A percentile compares a stretch with the other conserved stretches of the same genome.
Evolutionary conservation across 805 yeast genomes (phyloP).

Genomic region (Saccharomycopsis oosterbeekiorum): DNA sequence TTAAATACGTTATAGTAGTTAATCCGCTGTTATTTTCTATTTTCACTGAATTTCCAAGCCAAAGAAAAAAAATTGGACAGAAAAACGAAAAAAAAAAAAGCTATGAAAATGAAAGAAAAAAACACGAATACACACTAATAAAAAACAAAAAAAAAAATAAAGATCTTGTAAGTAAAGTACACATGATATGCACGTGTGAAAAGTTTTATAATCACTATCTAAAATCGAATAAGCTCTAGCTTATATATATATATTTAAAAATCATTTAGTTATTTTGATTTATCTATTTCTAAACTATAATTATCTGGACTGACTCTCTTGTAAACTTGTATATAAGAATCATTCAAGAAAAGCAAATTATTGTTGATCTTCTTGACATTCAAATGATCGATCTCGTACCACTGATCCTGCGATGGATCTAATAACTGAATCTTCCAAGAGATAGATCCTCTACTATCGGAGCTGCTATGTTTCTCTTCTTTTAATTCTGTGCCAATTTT

Average conservation of each 20-base stretch:
- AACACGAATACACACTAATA: not conserved
- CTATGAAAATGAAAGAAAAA: not conserved
- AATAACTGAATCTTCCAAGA: conserved; percentile 42
- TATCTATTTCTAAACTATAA: no score
- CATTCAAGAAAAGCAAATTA: conserved; percentile 52
- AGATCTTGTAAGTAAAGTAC: not conserved
- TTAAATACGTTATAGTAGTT: not conserved
- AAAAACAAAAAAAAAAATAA: not conserved
- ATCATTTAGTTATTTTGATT: no score
- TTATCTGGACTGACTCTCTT: conserved; percentile 22
- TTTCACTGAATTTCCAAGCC: not conserved
- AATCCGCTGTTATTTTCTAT: not conserved
- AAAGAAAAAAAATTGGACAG: not conserved
- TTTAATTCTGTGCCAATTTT: not conserved
- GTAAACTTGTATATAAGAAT: conserved; percentile 65
- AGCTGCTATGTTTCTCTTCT: not conserved
- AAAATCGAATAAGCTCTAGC: no score
- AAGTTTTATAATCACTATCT: not conserved
- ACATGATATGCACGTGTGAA: not conserved
- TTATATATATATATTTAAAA: no score
- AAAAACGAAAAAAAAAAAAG: not conserved
- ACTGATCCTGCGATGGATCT: conserved; percentile 32
- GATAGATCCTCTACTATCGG: not conserved
- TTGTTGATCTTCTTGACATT: conserved; percentile 36
- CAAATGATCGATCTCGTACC: conserved; percentile 54